Percentiles rank a stretch among this genome's conserved stretches.
phyloP scores from a whole-genome alignment of 2,329 filamentous ascomycete genomes.

The Elsinoe ampelina region DNA sequence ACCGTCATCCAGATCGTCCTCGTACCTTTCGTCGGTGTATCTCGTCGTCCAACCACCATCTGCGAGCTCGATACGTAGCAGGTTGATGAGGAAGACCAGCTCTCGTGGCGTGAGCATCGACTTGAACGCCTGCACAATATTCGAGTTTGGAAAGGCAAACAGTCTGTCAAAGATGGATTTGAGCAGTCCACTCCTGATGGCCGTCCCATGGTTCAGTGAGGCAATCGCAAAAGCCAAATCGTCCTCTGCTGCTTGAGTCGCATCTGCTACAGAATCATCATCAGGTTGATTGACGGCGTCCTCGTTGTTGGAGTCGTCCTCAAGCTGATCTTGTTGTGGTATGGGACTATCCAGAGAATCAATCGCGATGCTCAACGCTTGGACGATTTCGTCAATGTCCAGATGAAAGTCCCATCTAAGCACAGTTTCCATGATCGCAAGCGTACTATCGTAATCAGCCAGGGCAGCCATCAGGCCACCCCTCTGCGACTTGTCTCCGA shows the following conservation, averaged over 20 bases:
- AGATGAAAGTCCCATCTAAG: conserved; percentile 55
- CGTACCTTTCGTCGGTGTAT: conserved; percentile 50
- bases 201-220: conserved; percentile 55
- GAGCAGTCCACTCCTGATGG: conserved; percentile 53
- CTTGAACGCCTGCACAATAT: conserved; percentile 56
- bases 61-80: conserved; percentile 63
- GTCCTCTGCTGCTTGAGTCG: conserved; percentile 27
- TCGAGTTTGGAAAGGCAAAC: conserved; percentile 51
- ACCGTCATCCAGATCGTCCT: conserved; percentile 38
- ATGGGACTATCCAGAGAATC: conserved; percentile 51
- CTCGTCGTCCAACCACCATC: conserved; percentile 67
- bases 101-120: conserved; percentile 56
- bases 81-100: conserved; percentile 60
- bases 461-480: conserved; percentile 55
- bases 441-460: conserved; percentile 56
- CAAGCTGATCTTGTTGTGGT: conserved; percentile 19
- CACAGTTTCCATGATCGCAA: conserved; percentile 57
- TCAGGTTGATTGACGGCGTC: conserved; percentile 36
- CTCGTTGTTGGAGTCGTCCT: background rate
- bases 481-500: background rate
- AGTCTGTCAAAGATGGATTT: conserved; percentile 62
- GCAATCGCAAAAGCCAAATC: conserved; percentile 61
- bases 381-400: conserved; percentile 55
- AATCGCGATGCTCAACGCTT: conserved; percentile 58
- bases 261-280: conserved; percentile 44